Base-by-base conservation (phyloP, 306 rosid genomes). In the Malus orientalis region DNA sequence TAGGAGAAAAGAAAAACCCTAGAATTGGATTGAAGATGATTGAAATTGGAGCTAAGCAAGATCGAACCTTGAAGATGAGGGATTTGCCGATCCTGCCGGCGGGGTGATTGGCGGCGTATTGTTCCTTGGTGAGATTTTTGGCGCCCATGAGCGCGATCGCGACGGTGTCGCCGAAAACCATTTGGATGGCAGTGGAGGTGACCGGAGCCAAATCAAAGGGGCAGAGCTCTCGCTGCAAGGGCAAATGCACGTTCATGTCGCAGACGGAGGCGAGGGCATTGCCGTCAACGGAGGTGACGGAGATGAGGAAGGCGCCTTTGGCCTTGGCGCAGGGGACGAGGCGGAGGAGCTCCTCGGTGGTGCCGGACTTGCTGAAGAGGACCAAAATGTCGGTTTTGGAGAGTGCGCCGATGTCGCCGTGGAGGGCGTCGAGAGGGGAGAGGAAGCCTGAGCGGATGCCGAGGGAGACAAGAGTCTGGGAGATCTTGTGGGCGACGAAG, bases 121-220 rank as follows among this genome's bases (percentile, higher is more conserved):
- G 93, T 20, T 92, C 98, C 84, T 80, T 91, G 36, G 89, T 89
- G 76, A 96, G 86, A 79, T 87, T 96, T 69, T 93, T 68, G 3
- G 99, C 99, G 19, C 83, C 91, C 99, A 96, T 89, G 20, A 96
- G 90, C 18, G 99, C 98, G 74, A 92, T 91, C 8, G 99, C 99
- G 18, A 92, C 93, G 3, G 99, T 96, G 77, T 96, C 99, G 11
- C 99, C 98, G 70, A 96, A 96, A 25, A 96, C 96, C 99, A 96
- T 92, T 85, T 96, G 99, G 32, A 96, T 92, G 1, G 97, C 99
- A 3, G 99, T 92, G 42, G 98, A 96, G 4, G 99, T 96, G 5
- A 96, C 99, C n/a, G 99, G 99, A 3, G 99, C 99, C 55, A 96
- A 81, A 78, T 93, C 90, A 44, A 96, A 92, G 0, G 99, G 99